Base-by-base conservation (phyloP, 768 basidiomycete species). In the Clitopilus hobsonii region DNA sequence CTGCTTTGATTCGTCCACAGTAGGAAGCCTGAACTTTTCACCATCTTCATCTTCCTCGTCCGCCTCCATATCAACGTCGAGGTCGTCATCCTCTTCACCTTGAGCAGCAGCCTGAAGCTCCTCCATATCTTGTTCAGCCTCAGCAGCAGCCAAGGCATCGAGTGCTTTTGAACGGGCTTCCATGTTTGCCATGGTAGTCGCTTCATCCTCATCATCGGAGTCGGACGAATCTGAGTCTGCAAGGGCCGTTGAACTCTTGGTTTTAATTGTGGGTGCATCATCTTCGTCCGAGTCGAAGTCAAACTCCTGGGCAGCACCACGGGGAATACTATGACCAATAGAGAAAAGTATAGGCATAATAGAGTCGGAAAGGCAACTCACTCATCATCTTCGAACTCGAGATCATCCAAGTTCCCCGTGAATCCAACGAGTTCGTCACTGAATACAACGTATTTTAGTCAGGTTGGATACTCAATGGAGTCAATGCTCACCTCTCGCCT, bases 151-250 rank as follows among this genome's bases (percentile, higher is more conserved):
- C 59, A 78, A 72, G 20, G 77, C 84, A 60, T 94, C 91, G 50
- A 93, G 69, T 51, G 88, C 89, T 53, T 83, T 83, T 45, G 91
- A 93, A 24, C 84, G 85, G 30, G 84, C 81, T 59, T 89, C 91
- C 80, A 94, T 91, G 63, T 92, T 94, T 23, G 80, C 81, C 71
- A 84, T 84, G 6, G 91, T 94, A 28, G 86, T 70, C 11, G 59
- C 75, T 41, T 78, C 79, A 6, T 75, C 78, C n/a, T 78, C 78
- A 11, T 71, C 77, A 5, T 75, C 75, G 8, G 75, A 74, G 38
- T 75, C 72, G 16, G 78, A 78, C 29, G 68, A 77, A 52, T 82
- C 81, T 32, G 79, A 80, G 2, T 69, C 71, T 8, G 78, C 78
- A 2, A 80, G 78, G 28, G 80, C 76, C 66, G 79, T 81, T 22